Conservation (phyloP, 305 asterid genomes). For the Lippia alba region DNA sequence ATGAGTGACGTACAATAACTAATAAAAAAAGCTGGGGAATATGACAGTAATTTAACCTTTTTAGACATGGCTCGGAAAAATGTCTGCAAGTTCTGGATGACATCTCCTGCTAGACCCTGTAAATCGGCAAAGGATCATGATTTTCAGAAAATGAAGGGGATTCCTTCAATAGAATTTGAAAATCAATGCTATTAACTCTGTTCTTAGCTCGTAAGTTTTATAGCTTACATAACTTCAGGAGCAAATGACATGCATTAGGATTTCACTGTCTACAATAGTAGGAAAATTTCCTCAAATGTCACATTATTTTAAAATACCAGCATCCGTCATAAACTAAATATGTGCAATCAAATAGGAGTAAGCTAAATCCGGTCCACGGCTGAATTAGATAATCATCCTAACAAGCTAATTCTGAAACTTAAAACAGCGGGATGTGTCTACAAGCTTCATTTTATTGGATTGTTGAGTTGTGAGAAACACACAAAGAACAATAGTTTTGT, state of each 20-base stretch:
- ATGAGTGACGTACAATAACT: slow-evolving; percentile 13
- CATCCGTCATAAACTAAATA: neutral
- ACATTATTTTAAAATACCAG: neutral
- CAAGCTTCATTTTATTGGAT: slow-evolving; percentile 1
- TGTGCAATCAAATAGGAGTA: slow-evolving; percentile 2
- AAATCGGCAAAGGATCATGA: slow-evolving; percentile 31
- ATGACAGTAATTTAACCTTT: slow-evolving; percentile 51
- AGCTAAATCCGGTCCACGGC: slow-evolving; percentile 1
- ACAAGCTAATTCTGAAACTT: slow-evolving; percentile 4
- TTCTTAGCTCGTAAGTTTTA: slow-evolving; percentile 1
- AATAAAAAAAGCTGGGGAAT: slow-evolving; percentile 9
- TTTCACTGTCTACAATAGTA: neutral
- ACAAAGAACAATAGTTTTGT: slow-evolving; percentile 2
- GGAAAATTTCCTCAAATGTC: neutral
- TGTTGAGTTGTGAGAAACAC: slow-evolving; percentile 7
- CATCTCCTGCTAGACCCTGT: slow-evolving; percentile 91
- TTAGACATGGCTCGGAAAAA: slow-evolving; percentile 77
- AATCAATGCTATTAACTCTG: slow-evolving; percentile 16
- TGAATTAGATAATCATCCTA: slow-evolving; percentile 18
- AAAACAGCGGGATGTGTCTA: neutral
- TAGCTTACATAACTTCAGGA: neutral
- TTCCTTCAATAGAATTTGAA: neutral
- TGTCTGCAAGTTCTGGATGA: slow-evolving; percentile 66
- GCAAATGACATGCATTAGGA: neutral
- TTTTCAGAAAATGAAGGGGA: slow-evolving; percentile 3